Conservation (phyloP, 805 yeast species). For the Wickerhamiella lipophila region DNA sequence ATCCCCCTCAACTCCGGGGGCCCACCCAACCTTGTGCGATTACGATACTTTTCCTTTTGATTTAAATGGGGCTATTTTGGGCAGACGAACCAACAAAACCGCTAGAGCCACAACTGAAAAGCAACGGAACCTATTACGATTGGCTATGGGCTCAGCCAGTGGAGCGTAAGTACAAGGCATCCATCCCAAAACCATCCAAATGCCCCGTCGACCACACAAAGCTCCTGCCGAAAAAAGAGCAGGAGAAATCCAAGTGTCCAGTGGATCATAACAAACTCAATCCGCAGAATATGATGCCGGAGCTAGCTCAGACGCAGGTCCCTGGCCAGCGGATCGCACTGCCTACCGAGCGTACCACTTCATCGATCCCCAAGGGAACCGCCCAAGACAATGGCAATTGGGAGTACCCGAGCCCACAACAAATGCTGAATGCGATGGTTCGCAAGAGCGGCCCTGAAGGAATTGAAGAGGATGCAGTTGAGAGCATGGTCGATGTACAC, state of each 20-base stretch:
- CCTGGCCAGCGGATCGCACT: constrained; percentile 71
- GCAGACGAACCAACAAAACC: not conserved
- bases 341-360: constrained; percentile 72
- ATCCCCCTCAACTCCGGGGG: too few species aligned
- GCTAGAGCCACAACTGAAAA: constrained; percentile 1
- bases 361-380: constrained; percentile 78
- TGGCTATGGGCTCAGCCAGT: constrained; percentile 11
- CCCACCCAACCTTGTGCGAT: not conserved
- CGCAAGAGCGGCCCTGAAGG: constrained; percentile 78
- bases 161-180: not conserved
- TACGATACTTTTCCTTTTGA: not conserved
- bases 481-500: constrained; percentile 92
- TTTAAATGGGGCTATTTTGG: constrained; percentile 13
- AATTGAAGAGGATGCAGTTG: constrained; percentile 90
- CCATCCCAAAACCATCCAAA: constrained; percentile 16
- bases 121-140: not conserved
- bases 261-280: constrained; percentile 37
- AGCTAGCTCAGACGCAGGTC: constrained; percentile 48
- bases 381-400: constrained; percentile 57
- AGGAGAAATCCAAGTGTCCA: constrained; percentile 26
- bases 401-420: constrained; percentile 99
- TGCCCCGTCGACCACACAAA: constrained; percentile 35
- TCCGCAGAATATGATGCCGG: constrained; percentile 80
- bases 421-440: constrained; percentile 96
- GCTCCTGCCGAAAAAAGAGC: constrained; percentile 17